A percentile compares a stretch with the other conserved stretches of the same genome.
Evolutionary conservation across 2,329 filamentous ascomycete genomes (phyloP).

Genomic region (Drechslera avenae): DNA sequence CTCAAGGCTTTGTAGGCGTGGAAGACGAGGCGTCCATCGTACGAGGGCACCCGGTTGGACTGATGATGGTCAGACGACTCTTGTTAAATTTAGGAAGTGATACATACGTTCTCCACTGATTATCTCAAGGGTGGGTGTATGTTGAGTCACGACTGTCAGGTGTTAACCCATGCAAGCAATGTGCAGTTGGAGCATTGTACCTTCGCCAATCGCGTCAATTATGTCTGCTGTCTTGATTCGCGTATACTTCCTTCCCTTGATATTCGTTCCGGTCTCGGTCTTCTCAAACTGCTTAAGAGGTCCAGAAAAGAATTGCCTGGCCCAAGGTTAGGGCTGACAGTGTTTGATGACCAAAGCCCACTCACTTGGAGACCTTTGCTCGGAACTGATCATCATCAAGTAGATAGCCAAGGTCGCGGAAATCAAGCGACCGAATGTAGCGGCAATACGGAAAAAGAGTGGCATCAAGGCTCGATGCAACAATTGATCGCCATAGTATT

Average conservation of each 20-base stretch:
- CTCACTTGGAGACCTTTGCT: conserved; percentile 61
- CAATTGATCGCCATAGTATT: conserved; percentile 70
- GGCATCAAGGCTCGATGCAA: conserved; percentile 65
- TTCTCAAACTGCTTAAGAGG: conserved; percentile 53
- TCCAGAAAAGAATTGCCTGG: conserved; percentile 58
- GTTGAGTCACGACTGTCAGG: conserved; percentile 52
- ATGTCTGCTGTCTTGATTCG: conserved; percentile 51
- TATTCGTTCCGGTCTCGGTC: conserved; percentile 22
- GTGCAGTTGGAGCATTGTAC: conserved; percentile 31
- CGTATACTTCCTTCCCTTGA: conserved; percentile 38
- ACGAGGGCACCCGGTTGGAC: conserved; percentile 60
- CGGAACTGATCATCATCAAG: conserved; percentile 65
- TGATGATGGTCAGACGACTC: conserved; percentile 26
- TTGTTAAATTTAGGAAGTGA: background rate
- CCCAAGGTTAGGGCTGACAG: conserved; percentile 9
- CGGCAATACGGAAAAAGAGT: conserved; percentile 72
- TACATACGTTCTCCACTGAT: conserved; percentile 59
- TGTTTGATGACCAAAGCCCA: conserved; percentile 19
- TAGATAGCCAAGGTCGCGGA: conserved; percentile 65
- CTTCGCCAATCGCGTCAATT: conserved; percentile 56
- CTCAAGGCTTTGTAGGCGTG: conserved; percentile 63
- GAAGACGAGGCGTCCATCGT: conserved; percentile 64
- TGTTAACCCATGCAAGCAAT: conserved; percentile 19
- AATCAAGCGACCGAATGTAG: conserved; percentile 68
- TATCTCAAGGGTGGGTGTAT: conserved; percentile 61